Percentiles rank a stretch among this genome's conserved stretches.
These are phyloP conservation scores for Ziziphus jujuba DNA, from an alignment of 306 rosid genomes.

Conservation along the genomic window DNA sequence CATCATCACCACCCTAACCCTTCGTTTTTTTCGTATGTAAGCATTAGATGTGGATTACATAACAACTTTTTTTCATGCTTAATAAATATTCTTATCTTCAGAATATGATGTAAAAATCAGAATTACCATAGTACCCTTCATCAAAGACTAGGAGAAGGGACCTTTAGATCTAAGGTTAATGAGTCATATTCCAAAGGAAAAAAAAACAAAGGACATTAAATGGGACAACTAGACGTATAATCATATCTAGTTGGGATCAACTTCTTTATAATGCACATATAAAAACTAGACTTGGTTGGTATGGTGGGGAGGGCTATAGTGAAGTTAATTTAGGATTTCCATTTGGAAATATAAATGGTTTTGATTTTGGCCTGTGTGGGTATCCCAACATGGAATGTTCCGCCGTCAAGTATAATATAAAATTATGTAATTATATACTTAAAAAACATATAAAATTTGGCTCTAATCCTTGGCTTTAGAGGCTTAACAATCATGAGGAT, in stretches of 20 bases:
- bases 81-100: no score
- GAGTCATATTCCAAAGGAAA: background rate
- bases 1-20: background rate
- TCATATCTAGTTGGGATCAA: constrained; percentile 18
- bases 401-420: constrained; percentile 56
- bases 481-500: constrained; percentile 34
- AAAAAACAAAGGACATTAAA: background rate
- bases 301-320: constrained; percentile 36
- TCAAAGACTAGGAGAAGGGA: no score
- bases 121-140: no score
- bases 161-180: background rate
- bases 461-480: constrained; percentile 24
- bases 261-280: background rate
- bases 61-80: no score
- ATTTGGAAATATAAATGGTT: constrained; percentile 23
- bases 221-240: constrained; percentile 4
- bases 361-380: constrained; percentile 11
- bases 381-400: constrained; percentile 38
- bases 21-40: no score
- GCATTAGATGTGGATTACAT: no score
- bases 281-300: constrained; percentile 13
- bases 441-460: constrained; percentile 17
- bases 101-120: no score
- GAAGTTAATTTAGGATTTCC: constrained; percentile 27
- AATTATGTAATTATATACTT: constrained; percentile 19